Evolutionary conservation across 1,139 yeast species (phyloP), one percentile per base, ranked within the genome.

Genomic region (Geotrichum bryndzae): DNA sequence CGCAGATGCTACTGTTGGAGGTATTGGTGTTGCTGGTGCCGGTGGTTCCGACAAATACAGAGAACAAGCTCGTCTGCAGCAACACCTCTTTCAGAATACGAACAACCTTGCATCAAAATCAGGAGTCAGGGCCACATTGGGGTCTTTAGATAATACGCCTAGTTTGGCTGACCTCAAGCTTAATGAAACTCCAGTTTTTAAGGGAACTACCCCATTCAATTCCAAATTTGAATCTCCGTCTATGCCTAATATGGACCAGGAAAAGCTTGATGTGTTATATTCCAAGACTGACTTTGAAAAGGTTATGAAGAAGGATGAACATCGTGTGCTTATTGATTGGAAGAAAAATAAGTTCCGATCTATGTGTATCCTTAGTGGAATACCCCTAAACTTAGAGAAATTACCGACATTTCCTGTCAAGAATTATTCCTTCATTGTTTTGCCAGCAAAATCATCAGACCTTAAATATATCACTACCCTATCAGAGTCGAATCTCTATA

Each of bases 291-390:
- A 73, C 54, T 83, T 86, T 67, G 77, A 78, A 56, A 67, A 70
- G n/a, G 66, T 74, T 4, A 65, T 86, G 57, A 59, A 64, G 18
- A 68, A 73, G 31, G 88, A 86, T 71, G 85, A 84, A 62, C 84
- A 85, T 68, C 76, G 90, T 46, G 83, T 86, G 25, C 75, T 85
- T 62, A 80, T 84, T 38, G 91, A 86, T 70, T 86, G 84, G 79
- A 72, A 77, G 54, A 85, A 85, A 69, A 86, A 86, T 74, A 82
- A 84, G 71, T 86, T 85, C 69, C 76, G 92, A 58, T 77, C 88
- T 1, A 71, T 81, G 68, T 81, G 88, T 68, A 78, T 86, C 6
- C 71, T 86, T 38, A 74, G 84, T 5, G 83, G 76, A 29, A 66
- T 65, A 4, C 88, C 90, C 6, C 33, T 71, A 63, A 7, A 59